Evolutionary conservation across 805 yeast species (phyloP), one percentile per base, ranked within the genome.

Genomic region (Candida hispaniensis): DNA sequence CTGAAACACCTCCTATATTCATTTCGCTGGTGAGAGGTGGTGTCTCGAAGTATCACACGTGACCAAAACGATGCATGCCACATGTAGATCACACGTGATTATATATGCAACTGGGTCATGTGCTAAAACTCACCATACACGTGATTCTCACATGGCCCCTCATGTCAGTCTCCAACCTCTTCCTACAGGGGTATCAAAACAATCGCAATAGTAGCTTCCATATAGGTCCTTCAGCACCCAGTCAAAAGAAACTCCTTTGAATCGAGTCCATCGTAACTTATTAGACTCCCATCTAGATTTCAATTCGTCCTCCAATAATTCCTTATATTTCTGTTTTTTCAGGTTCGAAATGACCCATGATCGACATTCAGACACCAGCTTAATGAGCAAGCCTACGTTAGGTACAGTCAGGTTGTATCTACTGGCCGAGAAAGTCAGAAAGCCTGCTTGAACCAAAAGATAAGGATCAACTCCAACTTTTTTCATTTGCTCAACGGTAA

Each of bases 111-210:
- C 21, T 19, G 10, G 10, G 21, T 19, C 8, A 10, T 19, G 21
- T 10, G 21, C 8, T 19, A 19, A 8, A 10, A 10, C 9, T 19
- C 8, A 8, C 21, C 8, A 19, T 10, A 19, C 10, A 19, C 10
- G 10, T 19, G 21, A 19, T 8, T 19, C 8, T 8, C 21, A 8
- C 21, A 19, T 19, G 10, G 10, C 10, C 10, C 21, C 10, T 5
- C 74, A 73, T 6, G 75, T 63, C 29, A 69, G 53, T 47, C 64
- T 61, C 77, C 77, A 69, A 2, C 77, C 75, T 29, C 73, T 51
- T 1, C 79, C 75, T 5, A 68, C 70, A 0, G 78, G 77, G 1
- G 78, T 73, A 19, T 57, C 57, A 44, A 71, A 71, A 7, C 71
- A 73, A 43, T 72, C 78, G 1, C 66, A 50, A 34, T 67, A 58